A percentile compares a stretch with the other conserved stretches of the same genome.
Evolutionary conservation across 345 rosid genomes (phyloP).

Genomic region (Viola odorata): DNA sequence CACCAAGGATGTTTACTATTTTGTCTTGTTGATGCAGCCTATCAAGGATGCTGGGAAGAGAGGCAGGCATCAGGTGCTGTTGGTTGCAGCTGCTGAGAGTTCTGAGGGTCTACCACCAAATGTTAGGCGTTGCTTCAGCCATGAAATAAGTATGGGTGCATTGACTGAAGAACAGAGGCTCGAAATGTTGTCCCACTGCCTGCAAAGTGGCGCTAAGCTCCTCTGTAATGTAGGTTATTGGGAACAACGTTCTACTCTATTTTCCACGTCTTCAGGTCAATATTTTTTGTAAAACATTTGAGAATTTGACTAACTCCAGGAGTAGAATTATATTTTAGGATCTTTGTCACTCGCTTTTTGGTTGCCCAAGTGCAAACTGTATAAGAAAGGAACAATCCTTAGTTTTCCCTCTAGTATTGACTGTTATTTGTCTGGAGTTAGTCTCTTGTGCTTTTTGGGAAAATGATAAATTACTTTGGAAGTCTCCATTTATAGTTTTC

Average conservation of each 20-base stretch:
- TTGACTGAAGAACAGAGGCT: constrained; percentile 78
- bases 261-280: constrained; percentile 1
- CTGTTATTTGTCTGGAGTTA: background rate
- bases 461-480: background rate
- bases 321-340: background rate
- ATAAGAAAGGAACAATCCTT: background rate
- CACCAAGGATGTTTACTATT: constrained; percentile 11
- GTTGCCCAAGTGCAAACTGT: background rate
- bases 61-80: constrained; percentile 50
- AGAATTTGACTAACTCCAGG: background rate
- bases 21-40: constrained; percentile 29
- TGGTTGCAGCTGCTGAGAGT: constrained; percentile 81
- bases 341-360: background rate
- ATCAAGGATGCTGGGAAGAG: constrained; percentile 30
- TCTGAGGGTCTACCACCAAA: constrained; percentile 81
- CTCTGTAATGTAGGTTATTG: constrained; percentile 52
- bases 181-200: constrained; percentile 62
- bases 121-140: constrained; percentile 94
- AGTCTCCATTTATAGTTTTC: background rate
- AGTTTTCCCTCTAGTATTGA: too few relatives aligned
- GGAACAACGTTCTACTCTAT: background rate
- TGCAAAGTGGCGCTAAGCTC: constrained; percentile 62
- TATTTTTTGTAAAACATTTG: background rate
- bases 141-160: constrained; percentile 74
- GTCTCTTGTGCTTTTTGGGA: constrained; percentile 1